phyloP scores from a whole-genome alignment of 192 early-diverging fungal species.

The Phycomyces nitens region DNA sequence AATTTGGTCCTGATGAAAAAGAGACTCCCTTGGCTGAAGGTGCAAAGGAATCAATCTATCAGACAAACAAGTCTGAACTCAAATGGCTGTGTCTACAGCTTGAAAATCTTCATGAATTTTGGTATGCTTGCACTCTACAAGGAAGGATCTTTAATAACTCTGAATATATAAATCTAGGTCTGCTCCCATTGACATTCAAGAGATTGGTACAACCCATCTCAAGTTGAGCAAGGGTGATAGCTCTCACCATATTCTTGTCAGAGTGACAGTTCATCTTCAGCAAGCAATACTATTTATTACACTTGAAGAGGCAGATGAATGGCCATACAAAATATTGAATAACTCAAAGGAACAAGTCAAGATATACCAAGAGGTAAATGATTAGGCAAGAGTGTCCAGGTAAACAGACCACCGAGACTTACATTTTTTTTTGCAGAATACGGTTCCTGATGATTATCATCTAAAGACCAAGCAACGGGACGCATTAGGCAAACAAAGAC shows the following conservation, averaged over 20 bases:
- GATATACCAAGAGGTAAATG: constrained; percentile 28
- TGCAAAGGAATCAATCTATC: constrained; percentile 14
- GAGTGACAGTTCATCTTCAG: constrained; percentile 62
- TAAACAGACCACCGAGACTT: constrained; percentile 32
- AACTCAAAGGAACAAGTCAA: constrained; percentile 15
- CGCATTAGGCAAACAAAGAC: constrained; percentile 7
- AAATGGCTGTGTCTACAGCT: constrained; percentile 27
- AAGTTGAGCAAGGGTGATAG: constrained; percentile 56
- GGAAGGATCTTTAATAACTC: neutral
- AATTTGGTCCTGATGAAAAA: constrained; percentile 39
- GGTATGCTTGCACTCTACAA: neutral
- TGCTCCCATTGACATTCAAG: constrained; percentile 68
- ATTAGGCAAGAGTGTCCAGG: too few relatives aligned
- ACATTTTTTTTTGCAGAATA: constrained; percentile 12
- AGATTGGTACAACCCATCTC: constrained; percentile 66
- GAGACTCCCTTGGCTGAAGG: neutral
- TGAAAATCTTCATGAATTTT: neutral
- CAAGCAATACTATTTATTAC: constrained; percentile 77
- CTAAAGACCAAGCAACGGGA: constrained; percentile 16
- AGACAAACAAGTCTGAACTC: constrained; percentile 8
- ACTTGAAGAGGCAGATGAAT: constrained; percentile 55
- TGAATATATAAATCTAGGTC: constrained; percentile 42
- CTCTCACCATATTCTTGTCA: constrained; percentile 51
- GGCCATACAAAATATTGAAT: constrained; percentile 73
- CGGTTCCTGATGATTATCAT: constrained; percentile 10